A percentile compares a stretch with the other conserved stretches of the same genome.
These are phyloP conservation scores for Dryadomyces quercus-mongolicae DNA, from an alignment of 2,329 filamentous ascomycete genomes.

Conservation along the genomic window DNA sequence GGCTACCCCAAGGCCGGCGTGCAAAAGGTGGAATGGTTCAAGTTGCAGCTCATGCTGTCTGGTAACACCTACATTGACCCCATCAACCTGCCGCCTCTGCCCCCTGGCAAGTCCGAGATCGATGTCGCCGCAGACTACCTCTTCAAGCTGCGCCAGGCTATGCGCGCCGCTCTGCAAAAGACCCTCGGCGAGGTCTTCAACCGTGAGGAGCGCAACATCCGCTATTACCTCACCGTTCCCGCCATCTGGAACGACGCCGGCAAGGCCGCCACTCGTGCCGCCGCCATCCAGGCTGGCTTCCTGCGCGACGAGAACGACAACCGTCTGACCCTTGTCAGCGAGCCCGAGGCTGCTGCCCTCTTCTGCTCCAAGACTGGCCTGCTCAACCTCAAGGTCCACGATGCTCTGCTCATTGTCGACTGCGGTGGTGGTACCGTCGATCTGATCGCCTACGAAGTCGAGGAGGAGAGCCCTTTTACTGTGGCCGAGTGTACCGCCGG, in stretches of 20 bases:
- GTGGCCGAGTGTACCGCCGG: constrained; percentile 95
- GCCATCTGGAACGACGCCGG: constrained; percentile 99
- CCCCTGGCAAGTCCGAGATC: constrained; percentile 95
- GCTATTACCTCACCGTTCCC: constrained; percentile 96
- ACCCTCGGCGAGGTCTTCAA: constrained; percentile 96
- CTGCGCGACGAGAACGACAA: constrained; percentile 96
- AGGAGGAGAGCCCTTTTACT: constrained; percentile 93
- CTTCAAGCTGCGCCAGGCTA: constrained; percentile 93
- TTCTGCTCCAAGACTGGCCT: constrained; percentile 97
- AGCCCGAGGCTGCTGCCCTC: constrained; percentile 91
- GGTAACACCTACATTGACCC: constrained; percentile 99
- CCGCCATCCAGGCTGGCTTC: constrained; percentile 94
- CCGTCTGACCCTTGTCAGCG: constrained; percentile 83
- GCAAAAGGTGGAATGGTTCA: constrained; percentile 99
- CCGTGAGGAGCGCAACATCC: constrained; percentile 93
- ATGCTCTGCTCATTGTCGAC: constrained; percentile 95
- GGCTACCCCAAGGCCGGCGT: constrained; percentile 96
- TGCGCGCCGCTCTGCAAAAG: constrained; percentile 92
- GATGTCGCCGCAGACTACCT: constrained; percentile 99
- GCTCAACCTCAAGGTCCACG: constrained; percentile 92
- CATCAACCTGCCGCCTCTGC: constrained; percentile 94
- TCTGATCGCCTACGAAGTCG: constrained; percentile 97
- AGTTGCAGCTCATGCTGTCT: constrained; percentile 95
- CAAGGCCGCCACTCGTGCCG: constrained; percentile 90
- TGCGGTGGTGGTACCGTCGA: constrained; percentile 98